Evolutionary conservation across 2,329 filamentous ascomycete species (phyloP).

Genomic region (Nothophoma quercina): DNA sequence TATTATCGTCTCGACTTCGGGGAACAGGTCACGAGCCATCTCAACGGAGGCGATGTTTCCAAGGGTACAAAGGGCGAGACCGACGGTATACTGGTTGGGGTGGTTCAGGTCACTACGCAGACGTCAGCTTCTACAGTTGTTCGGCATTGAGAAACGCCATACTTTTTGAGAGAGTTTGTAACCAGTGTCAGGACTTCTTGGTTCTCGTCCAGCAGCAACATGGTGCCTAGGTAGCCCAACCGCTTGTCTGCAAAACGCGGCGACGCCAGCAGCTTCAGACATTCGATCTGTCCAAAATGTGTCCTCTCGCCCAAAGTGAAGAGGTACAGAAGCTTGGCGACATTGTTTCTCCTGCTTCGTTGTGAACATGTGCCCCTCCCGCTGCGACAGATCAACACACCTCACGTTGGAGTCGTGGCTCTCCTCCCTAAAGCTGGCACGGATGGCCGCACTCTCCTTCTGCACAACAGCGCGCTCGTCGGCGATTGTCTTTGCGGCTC

Average conservation of each 20-base stretch:
- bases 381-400: constrained; percentile 58
- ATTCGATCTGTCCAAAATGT: constrained; percentile 99
- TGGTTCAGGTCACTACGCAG: constrained; percentile 84
- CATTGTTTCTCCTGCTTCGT: constrained; percentile 85
- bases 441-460: constrained; percentile 97
- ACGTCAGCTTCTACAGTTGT: constrained; percentile 22
- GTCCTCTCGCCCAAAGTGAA: constrained; percentile 97
- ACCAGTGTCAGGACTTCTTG: constrained; percentile 97
- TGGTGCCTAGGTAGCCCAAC: constrained; percentile 93
- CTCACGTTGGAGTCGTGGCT: constrained; percentile 89
- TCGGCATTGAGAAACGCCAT: constrained; percentile 38
- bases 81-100: constrained; percentile 98
- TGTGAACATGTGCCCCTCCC: constrained; percentile 31
- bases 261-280: constrained; percentile 93
- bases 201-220: constrained; percentile 95
- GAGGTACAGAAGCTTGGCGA: constrained; percentile 96
- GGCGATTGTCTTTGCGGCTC: constrained; percentile 97
- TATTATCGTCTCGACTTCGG: constrained; percentile 91
- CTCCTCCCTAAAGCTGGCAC: constrained; percentile 97
- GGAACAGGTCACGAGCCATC: constrained; percentile 97
- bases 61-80: constrained; percentile 92
- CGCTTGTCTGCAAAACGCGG: constrained; percentile 98
- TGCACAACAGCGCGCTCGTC: constrained; percentile 98
- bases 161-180: constrained; percentile 98
- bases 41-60: constrained; percentile 98